phyloP scores from a whole-genome alignment of 768 basidiomycete species.

The Pilatotrama ljubarskyi region DNA sequence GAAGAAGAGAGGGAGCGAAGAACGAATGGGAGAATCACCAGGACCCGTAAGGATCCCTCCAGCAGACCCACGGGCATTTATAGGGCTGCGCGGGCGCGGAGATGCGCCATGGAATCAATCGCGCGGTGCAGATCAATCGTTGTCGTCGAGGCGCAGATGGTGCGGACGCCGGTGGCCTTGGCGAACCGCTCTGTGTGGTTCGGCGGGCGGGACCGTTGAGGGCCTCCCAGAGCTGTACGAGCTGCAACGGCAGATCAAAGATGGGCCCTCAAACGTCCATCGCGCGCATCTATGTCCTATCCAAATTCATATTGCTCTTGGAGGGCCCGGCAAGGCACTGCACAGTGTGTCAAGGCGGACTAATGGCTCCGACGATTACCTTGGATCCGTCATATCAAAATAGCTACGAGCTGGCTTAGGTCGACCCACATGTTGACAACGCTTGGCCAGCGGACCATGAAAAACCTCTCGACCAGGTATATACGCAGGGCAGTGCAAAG shows the following conservation, averaged over 20 bases:
- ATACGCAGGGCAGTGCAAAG: neutral
- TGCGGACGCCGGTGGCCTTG: conserved; percentile 5
- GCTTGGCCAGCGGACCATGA: neutral
- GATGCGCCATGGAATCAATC: neutral
- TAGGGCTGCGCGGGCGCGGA: neutral
- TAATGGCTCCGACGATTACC: neutral
- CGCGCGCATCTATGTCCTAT: neutral
- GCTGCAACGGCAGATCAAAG: conserved; percentile 10
- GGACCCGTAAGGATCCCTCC: conserved; percentile 8
- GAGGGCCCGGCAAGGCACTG: too few species aligned
- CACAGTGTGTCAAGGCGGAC: too few species aligned
- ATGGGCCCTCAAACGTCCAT: neutral
- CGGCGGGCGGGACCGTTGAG: neutral
- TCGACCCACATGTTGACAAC: neutral
- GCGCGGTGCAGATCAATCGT: conserved; percentile 10
- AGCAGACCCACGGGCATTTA: neutral
- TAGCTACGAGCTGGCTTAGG: too few species aligned
- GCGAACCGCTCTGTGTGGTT: conserved; percentile 3
- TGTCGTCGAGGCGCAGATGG: conserved; percentile 4
- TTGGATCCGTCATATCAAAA: too few species aligned
- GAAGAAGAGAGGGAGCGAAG: conserved; percentile 11
- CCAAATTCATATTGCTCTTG: neutral
- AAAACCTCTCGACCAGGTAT: neutral
- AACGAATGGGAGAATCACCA: conserved; percentile 21
- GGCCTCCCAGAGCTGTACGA: conserved; percentile 6